Evolutionary conservation across 257 asterid genomes (phyloP).

Genomic region (Solanum pinnatisectum): DNA sequence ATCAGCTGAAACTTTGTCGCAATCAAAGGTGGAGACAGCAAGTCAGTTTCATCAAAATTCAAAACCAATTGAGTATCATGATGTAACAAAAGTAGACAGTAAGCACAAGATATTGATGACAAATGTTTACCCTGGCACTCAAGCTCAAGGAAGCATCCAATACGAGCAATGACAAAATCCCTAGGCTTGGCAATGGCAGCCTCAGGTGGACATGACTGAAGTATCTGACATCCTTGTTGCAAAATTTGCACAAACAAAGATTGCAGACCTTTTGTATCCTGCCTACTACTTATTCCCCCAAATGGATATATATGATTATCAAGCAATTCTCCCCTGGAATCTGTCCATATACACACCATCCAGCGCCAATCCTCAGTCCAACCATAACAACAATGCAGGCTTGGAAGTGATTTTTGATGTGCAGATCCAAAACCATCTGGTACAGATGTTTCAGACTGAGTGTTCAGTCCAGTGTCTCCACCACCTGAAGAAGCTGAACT

Average conservation of each 20-base stretch:
- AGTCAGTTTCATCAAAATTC: neutral
- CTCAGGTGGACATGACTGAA: slow-evolving; percentile 84
- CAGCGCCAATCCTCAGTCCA: slow-evolving; percentile 99
- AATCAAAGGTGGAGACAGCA: neutral
- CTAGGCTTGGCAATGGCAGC: slow-evolving; percentile 63
- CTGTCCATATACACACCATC: slow-evolving; percentile 98
- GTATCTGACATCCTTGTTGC: slow-evolving; percentile 97
- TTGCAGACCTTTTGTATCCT: slow-evolving; percentile 97
- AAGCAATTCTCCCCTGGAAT: slow-evolving; percentile 92
- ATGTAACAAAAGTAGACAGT: slow-evolving; percentile 4
- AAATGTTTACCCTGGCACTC: slow-evolving; percentile 80
- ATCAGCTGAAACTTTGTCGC: neutral
- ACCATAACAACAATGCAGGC: slow-evolving; percentile 97
- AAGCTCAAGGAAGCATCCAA: slow-evolving; percentile 94
- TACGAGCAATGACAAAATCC: slow-evolving; percentile 85
- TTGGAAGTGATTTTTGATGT: slow-evolving; percentile 65
- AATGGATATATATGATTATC: slow-evolving; percentile 90
- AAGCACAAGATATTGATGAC: neutral
- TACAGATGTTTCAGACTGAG: slow-evolving; percentile 57
- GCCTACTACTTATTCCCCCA: slow-evolving; percentile 97
- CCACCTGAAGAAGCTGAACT: slow-evolving; percentile 58
- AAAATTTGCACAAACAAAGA: slow-evolving; percentile 88
- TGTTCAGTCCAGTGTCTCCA: slow-evolving; percentile 62
- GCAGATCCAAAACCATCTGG: slow-evolving; percentile 67
- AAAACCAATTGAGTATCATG: neutral